A percentile compares a stretch with the other conserved stretches of the same genome.
phyloP scores from a whole-genome alignment of 192 early-diverging fungal genomes.

The Coemansia sp. region DNA sequence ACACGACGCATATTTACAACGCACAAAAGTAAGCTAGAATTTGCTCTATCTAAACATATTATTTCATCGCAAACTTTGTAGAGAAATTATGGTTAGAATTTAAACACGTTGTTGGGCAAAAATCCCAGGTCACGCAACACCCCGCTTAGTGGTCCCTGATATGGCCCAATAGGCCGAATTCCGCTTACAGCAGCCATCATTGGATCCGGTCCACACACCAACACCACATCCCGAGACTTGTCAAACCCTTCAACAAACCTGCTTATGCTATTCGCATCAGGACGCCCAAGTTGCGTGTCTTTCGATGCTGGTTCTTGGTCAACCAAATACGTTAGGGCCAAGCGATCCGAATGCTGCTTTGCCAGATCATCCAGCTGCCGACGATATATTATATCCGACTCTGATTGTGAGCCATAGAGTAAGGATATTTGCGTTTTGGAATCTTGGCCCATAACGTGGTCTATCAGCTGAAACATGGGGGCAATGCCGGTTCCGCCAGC shows the following conservation, averaged over 20 bases:
- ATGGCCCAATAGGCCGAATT: slow-evolving; percentile 43
- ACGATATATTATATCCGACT: slow-evolving; percentile 57
- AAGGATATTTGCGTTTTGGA: slow-evolving; percentile 29
- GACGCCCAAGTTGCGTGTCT: slow-evolving; percentile 6
- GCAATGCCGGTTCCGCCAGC: slow-evolving; percentile 81
- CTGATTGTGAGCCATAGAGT: slow-evolving; percentile 35
- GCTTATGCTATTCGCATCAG: slow-evolving; percentile 16
- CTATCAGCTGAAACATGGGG: slow-evolving; percentile 65
- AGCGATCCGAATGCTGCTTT: slow-evolving; percentile 34
- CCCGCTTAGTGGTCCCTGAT: slow-evolving; percentile 61
- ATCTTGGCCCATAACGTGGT: slow-evolving; percentile 47
- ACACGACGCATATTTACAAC: too few species aligned
- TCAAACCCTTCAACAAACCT: slow-evolving; percentile 40
- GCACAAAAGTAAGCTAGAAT: too few species aligned
- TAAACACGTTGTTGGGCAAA: slow-evolving; percentile 56
- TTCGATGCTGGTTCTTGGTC: slow-evolving; percentile 25
- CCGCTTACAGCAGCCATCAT: slow-evolving; percentile 63
- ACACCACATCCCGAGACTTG: slow-evolving; percentile 36
- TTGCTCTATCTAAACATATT: too few species aligned
- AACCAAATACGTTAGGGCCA: slow-evolving; percentile 55
- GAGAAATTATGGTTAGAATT: slow-evolving; percentile 48
- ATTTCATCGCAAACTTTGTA: neutral
- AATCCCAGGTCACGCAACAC: slow-evolving; percentile 57
- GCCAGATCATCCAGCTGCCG: slow-evolving; percentile 56
- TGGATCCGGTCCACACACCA: slow-evolving; percentile 66